Evolutionary conservation across 345 rosid species (phyloP).

Genomic region (Rhodamnia argentea): DNA sequence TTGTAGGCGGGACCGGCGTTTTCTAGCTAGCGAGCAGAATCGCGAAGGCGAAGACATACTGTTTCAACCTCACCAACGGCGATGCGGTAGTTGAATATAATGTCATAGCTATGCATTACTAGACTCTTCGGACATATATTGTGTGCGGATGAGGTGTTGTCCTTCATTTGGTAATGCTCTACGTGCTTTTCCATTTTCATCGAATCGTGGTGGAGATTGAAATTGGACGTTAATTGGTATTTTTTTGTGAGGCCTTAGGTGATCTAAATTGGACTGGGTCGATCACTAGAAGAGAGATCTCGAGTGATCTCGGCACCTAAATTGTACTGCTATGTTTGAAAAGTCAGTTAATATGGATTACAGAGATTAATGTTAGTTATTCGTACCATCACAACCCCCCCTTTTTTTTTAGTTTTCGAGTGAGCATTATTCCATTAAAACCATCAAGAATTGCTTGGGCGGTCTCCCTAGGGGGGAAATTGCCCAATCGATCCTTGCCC

Average conservation of each 20-base stretch:
- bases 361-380: too few species aligned
- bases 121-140: neutral
- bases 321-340: too few species aligned
- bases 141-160: neutral
- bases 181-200: neutral
- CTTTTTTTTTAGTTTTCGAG: too few species aligned
- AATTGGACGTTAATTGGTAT: neutral
- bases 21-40: slow-evolving; percentile 60
- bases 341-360: too few species aligned
- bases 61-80: slow-evolving; percentile 28
- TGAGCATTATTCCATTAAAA: too few species aligned
- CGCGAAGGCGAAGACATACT: slow-evolving; percentile 43
- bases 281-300: neutral
- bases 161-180: neutral
- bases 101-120: slow-evolving; percentile 43
- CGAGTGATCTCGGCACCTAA: neutral
- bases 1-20: slow-evolving; percentile 55
- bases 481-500: too few species aligned
- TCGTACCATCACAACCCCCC: too few species aligned
- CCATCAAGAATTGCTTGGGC: too few species aligned
- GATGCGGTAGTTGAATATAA: slow-evolving; percentile 67
- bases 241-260: neutral
- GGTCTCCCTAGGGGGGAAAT: too few species aligned
- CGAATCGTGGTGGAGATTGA: too few species aligned
- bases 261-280: neutral